Evolutionary conservation across 2,329 filamentous ascomycete genomes (phyloP), one percentile per base, ranked within the genome.

Genomic region (Colletotrichum ledebouriae): DNA sequence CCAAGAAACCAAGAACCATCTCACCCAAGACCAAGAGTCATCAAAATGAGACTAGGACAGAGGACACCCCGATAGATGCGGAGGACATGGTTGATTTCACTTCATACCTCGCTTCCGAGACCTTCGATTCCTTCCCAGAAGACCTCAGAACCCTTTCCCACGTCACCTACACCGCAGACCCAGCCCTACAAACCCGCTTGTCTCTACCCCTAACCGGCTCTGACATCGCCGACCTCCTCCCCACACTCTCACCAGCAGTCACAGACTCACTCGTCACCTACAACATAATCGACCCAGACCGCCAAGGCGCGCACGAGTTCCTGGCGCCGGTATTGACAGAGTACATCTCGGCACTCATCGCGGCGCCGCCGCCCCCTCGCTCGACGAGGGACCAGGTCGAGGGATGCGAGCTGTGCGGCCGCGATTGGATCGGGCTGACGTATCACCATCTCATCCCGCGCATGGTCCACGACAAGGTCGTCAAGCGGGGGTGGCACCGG

Each of bases 401-500:
- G 3, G 84, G 82, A 4, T 97, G 94, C 78, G 94, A 97, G 80
- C 86, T 97, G 25, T 97, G 93, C 77, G 86, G 83, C 2, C 84
- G 93, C 1, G 87, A 89, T 70, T 94, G 92, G 88, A 87, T 96
- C 22, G 88, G 89, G 9, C 79, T 96, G 69, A 92, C 91, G 1
- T 97, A 96, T 76, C 94, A 97, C 76, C 94, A 97, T 80, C 82
- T 97, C 49, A 94, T 97, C 61, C 94, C 94, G n/a, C 86, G 89
- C 46, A 86, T 87, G 49, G 89, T 93, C 67, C 93, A 97, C 78
- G 89, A 86, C 7, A 93, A 94, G 76, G 92, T 87, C 3, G 77
- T 93, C 44, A 93, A 92, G 82, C 84, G 92, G 47, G 91, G 91
- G 1, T 97, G 93, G 93, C 92, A 94, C 81, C 85, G 86, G 3